Evolutionary conservation across 129 eudicot genomes (phyloP).

Genomic region (Daucus carota): DH1_v3.0 NC_030382.2:33076001-33076500

Average conservation of each 20-base stretch:
- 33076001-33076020: no score
- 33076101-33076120: background rate
- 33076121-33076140: background rate
- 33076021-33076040: background rate
- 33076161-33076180: background rate
- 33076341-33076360: background rate
- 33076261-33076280: background rate
- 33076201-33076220: background rate
- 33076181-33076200: background rate
- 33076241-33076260: background rate
- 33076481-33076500: conserved; percentile 69
- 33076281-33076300: background rate
- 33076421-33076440: background rate
- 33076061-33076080: background rate
- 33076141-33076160: background rate
- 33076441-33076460: conserved; percentile 5
- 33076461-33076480: conserved; percentile 44
- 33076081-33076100: background rate
- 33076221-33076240: background rate
- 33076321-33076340: background rate
- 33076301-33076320: background rate
- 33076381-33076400: background rate
- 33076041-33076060: background rate
- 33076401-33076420: background rate
- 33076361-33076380: background rate